Conservation (phyloP, 2,329 filamentous ascomycete genomes). For the Botryotinia narcissicola region DNA sequence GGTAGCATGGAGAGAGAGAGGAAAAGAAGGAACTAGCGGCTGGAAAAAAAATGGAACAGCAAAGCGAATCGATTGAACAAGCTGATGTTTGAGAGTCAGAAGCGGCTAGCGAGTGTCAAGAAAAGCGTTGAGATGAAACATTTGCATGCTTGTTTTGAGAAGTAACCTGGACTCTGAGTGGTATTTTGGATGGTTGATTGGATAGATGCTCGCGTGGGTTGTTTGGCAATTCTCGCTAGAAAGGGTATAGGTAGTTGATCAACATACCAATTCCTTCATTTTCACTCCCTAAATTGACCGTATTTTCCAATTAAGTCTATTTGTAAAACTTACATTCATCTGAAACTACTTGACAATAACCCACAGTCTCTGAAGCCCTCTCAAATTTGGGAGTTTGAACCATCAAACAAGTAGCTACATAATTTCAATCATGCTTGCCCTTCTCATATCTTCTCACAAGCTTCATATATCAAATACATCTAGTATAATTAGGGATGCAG, state of each 20-base stretch:
- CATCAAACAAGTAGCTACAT: background rate
- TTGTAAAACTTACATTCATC: fast-evolving
- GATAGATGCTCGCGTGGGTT: too few relatives aligned
- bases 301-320: too few relatives aligned
- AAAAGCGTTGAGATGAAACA: background rate
- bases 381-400: background rate
- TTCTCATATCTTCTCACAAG: background rate
- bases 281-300: too few relatives aligned
- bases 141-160: background rate
- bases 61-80: background rate
- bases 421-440: too few relatives aligned
- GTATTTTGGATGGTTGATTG: background rate
- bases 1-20: background rate
- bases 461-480: too few relatives aligned
- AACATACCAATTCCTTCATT: background rate
- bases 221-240: background rate
- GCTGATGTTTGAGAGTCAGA: background rate
- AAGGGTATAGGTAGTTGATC: background rate
- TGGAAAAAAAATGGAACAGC: background rate
- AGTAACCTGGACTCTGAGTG: background rate
- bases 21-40: background rate
- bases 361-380: background rate
- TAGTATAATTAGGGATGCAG: background rate
- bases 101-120: too few relatives aligned
- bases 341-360: background rate